Base-by-base conservation (phyloP, 805 yeast species). In the Saturnispora zaruensis region DNA sequence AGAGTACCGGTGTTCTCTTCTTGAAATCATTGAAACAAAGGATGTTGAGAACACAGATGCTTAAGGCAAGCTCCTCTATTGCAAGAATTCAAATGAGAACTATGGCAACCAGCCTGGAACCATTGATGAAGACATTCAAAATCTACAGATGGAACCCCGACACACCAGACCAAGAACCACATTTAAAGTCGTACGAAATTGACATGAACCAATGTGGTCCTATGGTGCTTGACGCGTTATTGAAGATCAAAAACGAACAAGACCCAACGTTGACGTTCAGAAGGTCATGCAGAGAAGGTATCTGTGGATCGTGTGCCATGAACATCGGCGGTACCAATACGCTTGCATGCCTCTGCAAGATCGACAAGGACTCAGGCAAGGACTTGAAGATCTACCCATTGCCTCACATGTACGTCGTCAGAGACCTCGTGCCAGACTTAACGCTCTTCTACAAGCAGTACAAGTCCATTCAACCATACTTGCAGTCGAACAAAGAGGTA, bases 301-400 rank as follows among this genome's bases (percentile, higher is more conserved):
- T 93, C 59, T 93, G 99, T 76, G 99, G 99, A 50, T 91, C 98
- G 6, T 93, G 99, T 76, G 99, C 99, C 59, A 93, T 93, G 99
- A 93, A 93, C 77, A 93, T 93, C 69, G 96, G 95, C 57, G 99
- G 99, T 59, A 78, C 85, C 68, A 93, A 93, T 78, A 93, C 99
- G 30, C 78, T 93, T 60, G 99, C 99, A 34, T 93, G 99, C 74
- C 74, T 93, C 59, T 89, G 97, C 76, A 84, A 87, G 69, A 89
- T 93, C 63, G 96, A 93, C 68, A 78, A 81, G 60, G 85, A 90
- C 69, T 71, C 75, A 32, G 57, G 79, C 53, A 85, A 84, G 70
- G 85, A 82, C 55, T 72, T 82, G 56, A 91, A 93, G 74, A 84
- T 93, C 61, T 93, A 93, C 68, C 99, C 99, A 49, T 76, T 93